Conservation (phyloP, 352 stramenopile species). For the Nannochloropsis limnetica region DNA sequence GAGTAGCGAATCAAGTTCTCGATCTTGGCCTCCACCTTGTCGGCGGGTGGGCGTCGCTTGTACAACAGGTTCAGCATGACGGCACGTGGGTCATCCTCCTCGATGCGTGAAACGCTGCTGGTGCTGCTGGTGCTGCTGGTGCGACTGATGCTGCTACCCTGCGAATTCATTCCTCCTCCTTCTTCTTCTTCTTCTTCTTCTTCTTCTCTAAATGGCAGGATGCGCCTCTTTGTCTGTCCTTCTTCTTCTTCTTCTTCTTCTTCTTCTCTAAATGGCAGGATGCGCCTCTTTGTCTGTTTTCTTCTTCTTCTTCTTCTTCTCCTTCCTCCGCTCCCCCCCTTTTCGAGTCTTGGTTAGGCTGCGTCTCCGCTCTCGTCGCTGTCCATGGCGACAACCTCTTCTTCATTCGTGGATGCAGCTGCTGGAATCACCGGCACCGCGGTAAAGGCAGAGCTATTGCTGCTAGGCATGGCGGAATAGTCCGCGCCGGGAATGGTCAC, state of each 20-base stretch:
- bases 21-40: constrained; percentile 33
- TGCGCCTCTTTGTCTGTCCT: no score
- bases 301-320: no score
- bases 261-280: no score
- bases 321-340: no score
- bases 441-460: background rate
- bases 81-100: background rate
- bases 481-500: background rate
- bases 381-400: background rate
- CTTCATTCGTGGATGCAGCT: background rate
- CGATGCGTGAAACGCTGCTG: background rate
- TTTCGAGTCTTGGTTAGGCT: no score
- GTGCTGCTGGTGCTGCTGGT: background rate
- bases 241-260: no score
- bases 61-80: background rate
- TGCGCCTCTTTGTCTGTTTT: no score
- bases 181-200: background rate
- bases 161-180: background rate
- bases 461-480: background rate
- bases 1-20: constrained; percentile 11
- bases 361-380: background rate
- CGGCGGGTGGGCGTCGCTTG: background rate
- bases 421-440: background rate
- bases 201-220: no score
- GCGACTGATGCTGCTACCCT: background rate